Evolutionary conservation across 129 eudicot genomes (phyloP).

Genomic region (Chrysanthemum makinoi): DNA sequence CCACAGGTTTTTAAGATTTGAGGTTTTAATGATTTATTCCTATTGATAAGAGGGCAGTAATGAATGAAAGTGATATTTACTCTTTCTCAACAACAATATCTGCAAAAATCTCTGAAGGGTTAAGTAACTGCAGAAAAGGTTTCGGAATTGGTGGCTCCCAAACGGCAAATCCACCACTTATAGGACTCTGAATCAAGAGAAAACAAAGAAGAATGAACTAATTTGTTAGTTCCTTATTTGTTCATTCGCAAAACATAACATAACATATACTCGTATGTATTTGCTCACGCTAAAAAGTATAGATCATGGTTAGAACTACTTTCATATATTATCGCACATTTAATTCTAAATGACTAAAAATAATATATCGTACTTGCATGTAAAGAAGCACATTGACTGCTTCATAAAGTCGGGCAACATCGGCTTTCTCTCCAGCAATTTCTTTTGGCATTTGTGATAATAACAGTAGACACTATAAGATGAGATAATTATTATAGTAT

Average conservation of each 20-base stretch:
- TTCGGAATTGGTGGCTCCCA: slow-evolving; percentile 71
- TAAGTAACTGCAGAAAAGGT: slow-evolving; percentile 52
- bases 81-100: slow-evolving; percentile 67
- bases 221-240: neutral
- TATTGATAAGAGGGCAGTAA: neutral
- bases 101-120: slow-evolving; percentile 67
- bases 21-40: neutral
- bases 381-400: slow-evolving; percentile 63
- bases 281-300: no score
- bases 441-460: slow-evolving; percentile 53
- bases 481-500: neutral
- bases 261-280: neutral
- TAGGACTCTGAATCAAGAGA: slow-evolving; percentile 37
- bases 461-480: slow-evolving; percentile 46
- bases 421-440: slow-evolving; percentile 46
- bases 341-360: no score
- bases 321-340: no score
- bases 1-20: neutral
- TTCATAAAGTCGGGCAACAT: slow-evolving; percentile 42
- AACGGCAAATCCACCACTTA: slow-evolving; percentile 62
- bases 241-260: neutral
- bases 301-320: no score
- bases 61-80: slow-evolving; percentile 32
- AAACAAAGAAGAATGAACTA: neutral
- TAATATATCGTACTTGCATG: slow-evolving; percentile 38